These are phyloP conservation scores for Parachaetomium inaequale DNA, from an alignment of 495 filamentous ascomycete genomes.

Conservation along the genomic window DNA sequence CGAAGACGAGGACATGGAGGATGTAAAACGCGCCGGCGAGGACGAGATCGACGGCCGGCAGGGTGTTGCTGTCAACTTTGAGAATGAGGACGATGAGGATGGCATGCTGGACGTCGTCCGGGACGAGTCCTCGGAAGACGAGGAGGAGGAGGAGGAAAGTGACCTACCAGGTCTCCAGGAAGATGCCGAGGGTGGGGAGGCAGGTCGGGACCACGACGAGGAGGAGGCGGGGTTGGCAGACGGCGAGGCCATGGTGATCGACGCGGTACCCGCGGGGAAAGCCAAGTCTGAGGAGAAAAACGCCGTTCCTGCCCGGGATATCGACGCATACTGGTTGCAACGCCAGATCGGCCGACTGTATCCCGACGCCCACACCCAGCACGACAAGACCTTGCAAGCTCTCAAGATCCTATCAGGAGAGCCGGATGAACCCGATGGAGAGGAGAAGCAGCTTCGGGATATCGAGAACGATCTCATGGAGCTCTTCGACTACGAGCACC, in stretches of 20 bases:
- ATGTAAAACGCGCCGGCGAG: conserved; percentile 65
- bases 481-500: conserved; percentile 94
- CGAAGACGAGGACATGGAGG: conserved; percentile 85
- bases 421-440: conserved; percentile 65
- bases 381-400: conserved; percentile 78
- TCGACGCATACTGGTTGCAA: conserved; percentile 97
- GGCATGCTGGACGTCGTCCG: conserved; percentile 74
- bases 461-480: conserved; percentile 99
- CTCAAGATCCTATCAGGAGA: conserved; percentile 74
- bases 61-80: conserved; percentile 95
- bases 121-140: conserved; percentile 83
- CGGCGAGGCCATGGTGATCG: conserved; percentile 76
- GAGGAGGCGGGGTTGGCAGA: conserved; percentile 50
- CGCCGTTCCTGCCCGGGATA: conserved; percentile 73
- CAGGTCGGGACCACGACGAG: conserved; percentile 49
- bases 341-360: conserved; percentile 85
- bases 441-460: conserved; percentile 79
- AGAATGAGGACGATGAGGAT: conserved; percentile 87
- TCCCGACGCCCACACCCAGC: conserved; percentile 82
- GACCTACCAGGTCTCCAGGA: conserved; percentile 57
- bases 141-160: conserved; percentile 61
- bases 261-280: conserved; percentile 50
- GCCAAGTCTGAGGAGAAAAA: conserved; percentile 52
- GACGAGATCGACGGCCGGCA: conserved; percentile 87
- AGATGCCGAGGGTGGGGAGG: conserved; percentile 50